These are phyloP conservation scores for Cornus kousa DNA, from an alignment of 148 eudicot species.

Conservation along the genomic window DNA sequence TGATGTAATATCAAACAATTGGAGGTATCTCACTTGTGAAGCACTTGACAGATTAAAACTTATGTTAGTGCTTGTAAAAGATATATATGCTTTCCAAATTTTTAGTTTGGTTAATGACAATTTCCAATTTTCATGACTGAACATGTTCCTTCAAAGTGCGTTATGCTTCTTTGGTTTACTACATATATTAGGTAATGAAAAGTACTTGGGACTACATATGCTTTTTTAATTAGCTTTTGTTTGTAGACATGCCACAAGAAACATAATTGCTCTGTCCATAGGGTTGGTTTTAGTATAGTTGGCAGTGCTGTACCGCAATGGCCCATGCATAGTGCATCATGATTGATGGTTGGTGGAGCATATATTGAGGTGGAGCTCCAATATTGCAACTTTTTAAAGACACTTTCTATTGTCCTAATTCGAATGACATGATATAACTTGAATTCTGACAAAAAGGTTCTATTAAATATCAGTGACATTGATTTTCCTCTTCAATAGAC, in stretches of 20 bases:
- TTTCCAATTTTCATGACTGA: too few species aligned
- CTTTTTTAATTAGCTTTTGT: too few species aligned
- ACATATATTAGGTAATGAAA: neutral
- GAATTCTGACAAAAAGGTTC: neutral
- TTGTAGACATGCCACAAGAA: too few species aligned
- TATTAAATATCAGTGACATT: neutral
- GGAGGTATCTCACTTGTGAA: neutral
- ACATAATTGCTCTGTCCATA: too few species aligned
- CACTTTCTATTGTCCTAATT: neutral
- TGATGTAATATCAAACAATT: too few species aligned
- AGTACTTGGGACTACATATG: too few species aligned
- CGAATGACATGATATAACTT: neutral
- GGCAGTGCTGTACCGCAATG: neutral
- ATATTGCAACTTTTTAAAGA: neutral
- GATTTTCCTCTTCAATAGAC: neutral
- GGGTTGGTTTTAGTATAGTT: too few species aligned
- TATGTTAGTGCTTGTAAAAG: neutral
- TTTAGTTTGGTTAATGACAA: too few species aligned
- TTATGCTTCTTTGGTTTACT: neutral
- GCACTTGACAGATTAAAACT: neutral
- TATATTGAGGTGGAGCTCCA: neutral
- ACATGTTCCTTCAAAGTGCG: neutral
- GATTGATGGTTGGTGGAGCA: neutral
- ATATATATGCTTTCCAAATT: too few species aligned
- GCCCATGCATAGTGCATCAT: neutral